phyloP scores from a whole-genome alignment of 805 yeast species.

The Wickerhamiella kazuoi region DNA sequence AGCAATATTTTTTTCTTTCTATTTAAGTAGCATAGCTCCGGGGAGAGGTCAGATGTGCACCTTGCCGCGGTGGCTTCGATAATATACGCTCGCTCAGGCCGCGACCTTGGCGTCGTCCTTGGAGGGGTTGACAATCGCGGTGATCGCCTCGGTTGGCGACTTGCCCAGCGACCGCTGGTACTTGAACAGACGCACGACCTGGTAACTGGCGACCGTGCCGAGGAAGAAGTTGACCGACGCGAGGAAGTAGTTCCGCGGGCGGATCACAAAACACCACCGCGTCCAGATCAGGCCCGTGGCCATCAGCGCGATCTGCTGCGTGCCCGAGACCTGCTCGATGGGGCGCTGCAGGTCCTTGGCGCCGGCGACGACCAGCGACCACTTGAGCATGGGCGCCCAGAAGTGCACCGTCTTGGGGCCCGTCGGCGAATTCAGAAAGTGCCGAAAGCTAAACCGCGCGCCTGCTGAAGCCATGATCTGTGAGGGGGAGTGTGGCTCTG shows the following conservation, averaged over 20 bases:
- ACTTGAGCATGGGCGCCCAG: slow-evolving; percentile 52
- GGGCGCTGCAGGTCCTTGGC: slow-evolving; percentile 75
- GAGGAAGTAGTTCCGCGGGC: slow-evolving; percentile 67
- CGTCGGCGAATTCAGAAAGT: slow-evolving; percentile 69
- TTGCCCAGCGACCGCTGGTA: slow-evolving; percentile 56
- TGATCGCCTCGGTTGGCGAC: slow-evolving; percentile 33
- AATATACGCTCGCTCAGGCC: no score
- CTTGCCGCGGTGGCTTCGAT: no score
- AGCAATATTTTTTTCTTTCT: no score
- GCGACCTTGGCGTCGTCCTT: no score
- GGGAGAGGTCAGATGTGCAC: no score
- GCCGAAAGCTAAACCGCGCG: slow-evolving; percentile 28
- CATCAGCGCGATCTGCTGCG: slow-evolving; percentile 69
- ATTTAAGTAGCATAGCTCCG: no score
- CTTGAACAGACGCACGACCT: slow-evolving; percentile 49
- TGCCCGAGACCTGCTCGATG: slow-evolving; percentile 76
- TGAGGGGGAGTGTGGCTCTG: not conserved
- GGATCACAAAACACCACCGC: slow-evolving; percentile 89
- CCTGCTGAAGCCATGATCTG: slow-evolving; percentile 6
- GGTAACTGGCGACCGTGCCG: slow-evolving; percentile 77
- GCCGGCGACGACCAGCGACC: slow-evolving; percentile 90
- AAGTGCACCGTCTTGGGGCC: slow-evolving; percentile 97
- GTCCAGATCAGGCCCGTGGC: slow-evolving; percentile 96
- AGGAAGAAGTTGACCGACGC: slow-evolving; percentile 91
- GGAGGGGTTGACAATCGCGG: slow-evolving; percentile 30